Percentiles rank a stretch among this genome's conserved stretches.
Evolutionary conservation across 176 grass and related monocot species (phyloP).

Genomic region (Pharus latifolius): DNA sequence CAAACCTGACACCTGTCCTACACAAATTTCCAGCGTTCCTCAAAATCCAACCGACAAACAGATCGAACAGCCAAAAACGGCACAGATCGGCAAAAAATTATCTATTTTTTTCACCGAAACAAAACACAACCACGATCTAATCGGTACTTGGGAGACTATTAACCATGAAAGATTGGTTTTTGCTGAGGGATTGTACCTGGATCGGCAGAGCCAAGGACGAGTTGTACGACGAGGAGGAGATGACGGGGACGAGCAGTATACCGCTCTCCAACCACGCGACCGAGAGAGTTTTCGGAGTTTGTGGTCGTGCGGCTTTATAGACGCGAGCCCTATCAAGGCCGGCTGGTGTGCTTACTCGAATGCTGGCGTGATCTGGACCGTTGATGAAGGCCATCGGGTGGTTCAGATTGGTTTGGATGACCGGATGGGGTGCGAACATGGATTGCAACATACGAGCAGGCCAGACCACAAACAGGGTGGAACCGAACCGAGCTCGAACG

Average conservation of each 20-base stretch:
- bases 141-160: background rate
- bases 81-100: background rate
- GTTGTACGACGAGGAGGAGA: background rate
- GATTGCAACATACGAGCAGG: no score
- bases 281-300: background rate
- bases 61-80: background rate
- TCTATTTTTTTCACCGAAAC: background rate
- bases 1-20: no score
- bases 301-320: background rate
- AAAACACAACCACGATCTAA: background rate
- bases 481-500: no score
- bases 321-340: background rate
- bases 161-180: background rate
- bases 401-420: background rate
- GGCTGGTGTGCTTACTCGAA: background rate
- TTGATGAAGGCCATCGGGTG: background rate
- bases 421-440: no score
- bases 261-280: slow-evolving; percentile 7
- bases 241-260: background rate
- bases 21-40: background rate
- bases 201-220: background rate
- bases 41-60: background rate
- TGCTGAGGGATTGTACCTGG: background rate
- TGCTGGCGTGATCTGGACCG: background rate
- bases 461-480: no score